Conservation (phyloP, 2,329 filamentous ascomycete species). For the Arachnomyces sp. region DNA sequence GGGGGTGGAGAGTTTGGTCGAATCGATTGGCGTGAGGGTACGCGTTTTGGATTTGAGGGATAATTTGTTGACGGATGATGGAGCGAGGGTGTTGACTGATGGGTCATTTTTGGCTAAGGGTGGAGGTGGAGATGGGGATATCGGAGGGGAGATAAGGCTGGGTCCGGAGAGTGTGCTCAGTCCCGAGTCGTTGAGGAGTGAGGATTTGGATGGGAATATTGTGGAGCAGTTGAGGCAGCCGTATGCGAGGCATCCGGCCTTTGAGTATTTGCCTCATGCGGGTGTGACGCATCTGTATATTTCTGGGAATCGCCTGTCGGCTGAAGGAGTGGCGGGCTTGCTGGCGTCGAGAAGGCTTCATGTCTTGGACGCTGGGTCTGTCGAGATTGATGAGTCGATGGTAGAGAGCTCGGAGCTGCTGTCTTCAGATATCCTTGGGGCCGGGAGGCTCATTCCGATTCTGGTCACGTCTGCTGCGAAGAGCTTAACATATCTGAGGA, state of each 20-base stretch:
- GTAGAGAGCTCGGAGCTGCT: conserved; percentile 16
- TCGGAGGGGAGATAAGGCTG: conserved; percentile 42
- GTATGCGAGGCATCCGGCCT: conserved; percentile 46
- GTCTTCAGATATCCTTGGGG: conserved; percentile 36
- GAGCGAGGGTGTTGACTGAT: conserved; percentile 40
- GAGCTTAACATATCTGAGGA: conserved; percentile 46
- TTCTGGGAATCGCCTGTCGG: conserved; percentile 48
- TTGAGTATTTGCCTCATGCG: conserved; percentile 47
- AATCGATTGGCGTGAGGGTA: conserved; percentile 43
- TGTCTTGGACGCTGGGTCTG: conserved; percentile 49
- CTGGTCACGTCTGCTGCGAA: conserved; percentile 41
- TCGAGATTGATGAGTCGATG: conserved; percentile 30
- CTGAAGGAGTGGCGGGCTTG: conserved; percentile 49
- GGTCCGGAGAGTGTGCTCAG: conserved; percentile 34
- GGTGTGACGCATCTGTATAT: conserved; percentile 57
- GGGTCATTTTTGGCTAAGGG: conserved; percentile 34
- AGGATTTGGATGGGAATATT: conserved; percentile 47
- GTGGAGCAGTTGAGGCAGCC: conserved; percentile 41
- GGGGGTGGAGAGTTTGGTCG: conserved; percentile 46
- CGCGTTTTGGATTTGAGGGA: conserved; percentile 51
- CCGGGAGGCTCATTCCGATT: conserved; percentile 48
- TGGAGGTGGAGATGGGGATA: conserved; percentile 44
- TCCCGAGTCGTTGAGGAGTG: conserved; percentile 34
- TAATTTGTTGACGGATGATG: conserved; percentile 51
- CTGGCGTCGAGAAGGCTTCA: conserved; percentile 46